Evolutionary conservation across 2,329 filamentous ascomycete species (phyloP).

Genomic region (Nigrograna mackinnonii): DNA sequence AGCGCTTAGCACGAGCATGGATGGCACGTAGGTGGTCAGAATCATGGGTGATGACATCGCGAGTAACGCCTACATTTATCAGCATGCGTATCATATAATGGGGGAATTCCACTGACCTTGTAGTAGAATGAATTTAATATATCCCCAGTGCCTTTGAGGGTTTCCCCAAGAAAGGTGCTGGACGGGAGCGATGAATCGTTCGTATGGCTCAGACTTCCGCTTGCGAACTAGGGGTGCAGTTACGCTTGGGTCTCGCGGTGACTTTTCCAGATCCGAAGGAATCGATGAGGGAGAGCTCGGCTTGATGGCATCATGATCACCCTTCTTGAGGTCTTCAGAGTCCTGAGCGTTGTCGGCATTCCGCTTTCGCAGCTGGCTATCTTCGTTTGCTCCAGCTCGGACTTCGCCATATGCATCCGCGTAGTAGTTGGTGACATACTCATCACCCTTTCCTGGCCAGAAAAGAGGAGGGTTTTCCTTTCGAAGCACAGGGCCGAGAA

Average conservation of each 20-base stretch:
- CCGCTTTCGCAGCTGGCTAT: slow-evolving; percentile 9
- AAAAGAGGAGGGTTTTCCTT: slow-evolving; percentile 45
- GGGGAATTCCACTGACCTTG: slow-evolving; percentile 25
- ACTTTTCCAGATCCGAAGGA: slow-evolving; percentile 14
- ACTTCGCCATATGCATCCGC: slow-evolving; percentile 31
- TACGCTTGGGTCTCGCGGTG: slow-evolving; percentile 11
- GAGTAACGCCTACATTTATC: slow-evolving; percentile 38
- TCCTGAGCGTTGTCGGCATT: slow-evolving; percentile 10
- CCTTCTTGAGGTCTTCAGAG: no score
- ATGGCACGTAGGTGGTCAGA: slow-evolving; percentile 42
- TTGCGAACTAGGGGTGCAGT: slow-evolving; percentile 16
- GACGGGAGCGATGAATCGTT: slow-evolving; percentile 39
- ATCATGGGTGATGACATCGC: slow-evolving; percentile 46
- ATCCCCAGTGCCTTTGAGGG: slow-evolving; percentile 39
- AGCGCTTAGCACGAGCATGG: slow-evolving; percentile 47
- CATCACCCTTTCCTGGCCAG: slow-evolving; percentile 42
- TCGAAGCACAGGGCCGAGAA: slow-evolving; percentile 43
- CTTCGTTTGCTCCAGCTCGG: slow-evolving; percentile 17
- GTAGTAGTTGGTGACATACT: slow-evolving; percentile 47
- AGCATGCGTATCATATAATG: slow-evolving; percentile 1
- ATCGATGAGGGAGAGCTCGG: not conserved
- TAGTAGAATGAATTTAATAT: slow-evolving; percentile 49
- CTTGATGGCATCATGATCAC: not conserved
- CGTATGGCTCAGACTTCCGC: slow-evolving; percentile 34
- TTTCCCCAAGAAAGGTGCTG: slow-evolving; percentile 31